Evolutionary conservation across 805 yeast genomes (phyloP).

Genomic region (Hanseniaspora clermontiae): DNA sequence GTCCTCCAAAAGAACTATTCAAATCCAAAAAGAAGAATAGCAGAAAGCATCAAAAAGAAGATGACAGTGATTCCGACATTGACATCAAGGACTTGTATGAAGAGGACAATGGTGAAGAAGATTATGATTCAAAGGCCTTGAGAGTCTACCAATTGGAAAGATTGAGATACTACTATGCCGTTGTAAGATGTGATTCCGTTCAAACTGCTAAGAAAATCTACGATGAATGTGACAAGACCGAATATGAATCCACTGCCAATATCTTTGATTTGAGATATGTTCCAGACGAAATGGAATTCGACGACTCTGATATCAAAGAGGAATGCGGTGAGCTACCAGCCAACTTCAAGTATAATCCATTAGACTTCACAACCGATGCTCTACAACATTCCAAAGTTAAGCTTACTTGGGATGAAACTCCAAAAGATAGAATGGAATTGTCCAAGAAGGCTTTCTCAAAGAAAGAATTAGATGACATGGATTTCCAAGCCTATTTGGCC

Average conservation of each 20-base stretch:
- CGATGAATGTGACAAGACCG: slow-evolving; percentile 84
- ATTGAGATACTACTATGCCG: slow-evolving; percentile 84
- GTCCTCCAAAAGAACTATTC: slow-evolving; percentile 83
- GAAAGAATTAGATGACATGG: slow-evolving; percentile 81
- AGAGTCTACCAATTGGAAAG: slow-evolving; percentile 88
- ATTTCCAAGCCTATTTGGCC: slow-evolving; percentile 83
- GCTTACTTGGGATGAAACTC: slow-evolving; percentile 97
- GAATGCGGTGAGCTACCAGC: slow-evolving; percentile 58
- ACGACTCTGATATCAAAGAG: slow-evolving; percentile 57
- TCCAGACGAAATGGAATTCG: slow-evolving; percentile 87
- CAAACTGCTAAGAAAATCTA: slow-evolving; percentile 64
- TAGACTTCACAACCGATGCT: slow-evolving; percentile 80
- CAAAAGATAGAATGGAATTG: slow-evolving; percentile 67
- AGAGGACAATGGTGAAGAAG: slow-evolving; percentile 71
- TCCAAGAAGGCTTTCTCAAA: slow-evolving; percentile 74
- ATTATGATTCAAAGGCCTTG: slow-evolving; percentile 70
- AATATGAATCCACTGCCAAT: slow-evolving; percentile 90
- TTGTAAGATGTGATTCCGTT: slow-evolving; percentile 67
- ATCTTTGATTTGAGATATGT: slow-evolving; percentile 83
- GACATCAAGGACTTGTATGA: slow-evolving; percentile 63
- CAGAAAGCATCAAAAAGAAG: slow-evolving; percentile 27
- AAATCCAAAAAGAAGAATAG: slow-evolving; percentile 32
- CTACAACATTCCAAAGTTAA: slow-evolving; percentile 92
- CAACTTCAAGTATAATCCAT: slow-evolving; percentile 52
- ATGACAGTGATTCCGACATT: slow-evolving; percentile 39